Evolutionary conservation across 1,284 basidiomycete genomes (phyloP), one percentile per base, ranked within the genome.

Genomic region (Afroboletus lepidellus): DNA sequence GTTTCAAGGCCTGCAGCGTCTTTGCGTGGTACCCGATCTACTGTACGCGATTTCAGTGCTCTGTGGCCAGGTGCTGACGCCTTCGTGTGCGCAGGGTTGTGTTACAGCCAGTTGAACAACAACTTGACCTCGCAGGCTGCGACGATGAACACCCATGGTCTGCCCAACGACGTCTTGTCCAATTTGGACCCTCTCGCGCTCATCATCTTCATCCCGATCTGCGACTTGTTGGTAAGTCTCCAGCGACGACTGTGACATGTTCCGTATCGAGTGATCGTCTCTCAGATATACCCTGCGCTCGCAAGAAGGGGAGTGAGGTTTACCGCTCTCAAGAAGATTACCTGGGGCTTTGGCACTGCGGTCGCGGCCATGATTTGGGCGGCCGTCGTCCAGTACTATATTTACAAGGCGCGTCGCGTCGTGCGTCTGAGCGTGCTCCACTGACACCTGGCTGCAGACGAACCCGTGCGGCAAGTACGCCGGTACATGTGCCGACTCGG

Each of bases 1-100:
- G 89, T 2, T 72, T 93, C 71, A 91, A 90, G 69, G 93, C 93
- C 9, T 95, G 92, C 72, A 70, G 74, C 38, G 91, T 95, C 51
- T 94, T 95, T 72, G 65, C 78, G 41, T 92, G 87, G 80, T 90
- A 67, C 71, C 88, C 87, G 1, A 71, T 89, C 34, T 89, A 81
- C 63, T 88, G 86, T 87, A 55, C 41, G 82, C 67, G 2, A 23
- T n/a, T 18, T 27, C 5, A n/a, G n/a, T n/a, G n/a, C n/a, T n/a
- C n/a, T n/a, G n/a, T n/a, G n/a, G n/a, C n/a, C n/a, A n/a, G 24
- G 24, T 29, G n/a, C n/a, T 57, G 54, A 55, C 20, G 2, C 20
- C 15, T 27, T 41, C 12, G 6, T 23, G 16, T 36, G 29, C 45
- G 41, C 54, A 88, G 87, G 83, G 87, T 74, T 88, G 55, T 75